Conservation (phyloP, 352 stramenopile genomes). For the Phytopythium helicoides region DNA sequence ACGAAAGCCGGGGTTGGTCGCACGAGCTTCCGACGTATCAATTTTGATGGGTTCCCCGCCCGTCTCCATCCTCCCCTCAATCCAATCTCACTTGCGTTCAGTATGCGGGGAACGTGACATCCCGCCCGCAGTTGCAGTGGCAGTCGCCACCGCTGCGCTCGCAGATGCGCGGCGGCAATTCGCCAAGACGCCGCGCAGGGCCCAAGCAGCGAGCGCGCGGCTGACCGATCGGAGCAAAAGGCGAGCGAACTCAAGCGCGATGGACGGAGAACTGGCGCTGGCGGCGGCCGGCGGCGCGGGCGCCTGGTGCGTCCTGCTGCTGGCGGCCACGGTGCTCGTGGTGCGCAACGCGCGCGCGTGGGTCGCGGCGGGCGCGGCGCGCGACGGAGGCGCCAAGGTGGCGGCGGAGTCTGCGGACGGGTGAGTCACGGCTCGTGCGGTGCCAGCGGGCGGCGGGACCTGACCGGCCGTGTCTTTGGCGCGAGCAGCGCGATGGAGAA, state of each 20-base stretch:
- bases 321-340: slow-evolving; percentile 17
- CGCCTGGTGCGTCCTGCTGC: slow-evolving; percentile 23
- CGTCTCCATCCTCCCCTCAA: slow-evolving; percentile 1
- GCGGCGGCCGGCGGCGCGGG: slow-evolving; percentile 11
- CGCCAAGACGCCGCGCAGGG: slow-evolving; percentile 2
- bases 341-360: slow-evolving; percentile 7
- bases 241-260: background rate
- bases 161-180: background rate
- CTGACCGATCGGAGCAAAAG: background rate
- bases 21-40: background rate
- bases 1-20: too few relatives aligned
- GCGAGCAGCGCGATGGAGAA: slow-evolving; percentile 11
- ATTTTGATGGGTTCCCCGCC: background rate
- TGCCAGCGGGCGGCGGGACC: too few relatives aligned
- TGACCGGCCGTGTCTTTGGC: background rate
- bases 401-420: background rate
- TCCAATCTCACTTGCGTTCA: background rate
- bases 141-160: too few relatives aligned
- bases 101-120: background rate
- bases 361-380: background rate
- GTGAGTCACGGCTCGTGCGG: too few relatives aligned
- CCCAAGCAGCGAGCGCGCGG: background rate
- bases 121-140: background rate
- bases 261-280: slow-evolving; percentile 8
- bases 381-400: background rate